Evolutionary conservation across 148 eudicot genomes (phyloP).

Genomic region (Silene uniflora): DNA sequence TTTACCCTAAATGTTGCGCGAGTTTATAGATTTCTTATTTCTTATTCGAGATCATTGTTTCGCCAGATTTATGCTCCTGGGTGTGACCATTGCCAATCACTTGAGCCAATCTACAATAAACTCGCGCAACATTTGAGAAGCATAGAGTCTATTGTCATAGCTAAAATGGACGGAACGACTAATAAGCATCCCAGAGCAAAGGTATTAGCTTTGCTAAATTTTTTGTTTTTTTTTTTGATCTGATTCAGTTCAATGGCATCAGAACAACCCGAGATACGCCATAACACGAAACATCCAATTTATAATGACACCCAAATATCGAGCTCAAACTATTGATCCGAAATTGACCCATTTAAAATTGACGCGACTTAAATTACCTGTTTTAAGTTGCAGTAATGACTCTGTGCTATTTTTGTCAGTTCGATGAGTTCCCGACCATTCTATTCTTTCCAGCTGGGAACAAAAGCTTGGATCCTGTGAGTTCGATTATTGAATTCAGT

Average conservation of each 20-base stretch:
- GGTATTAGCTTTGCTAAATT: constrained; percentile 35
- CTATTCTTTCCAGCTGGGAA: constrained; percentile 90
- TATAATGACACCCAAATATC: too few species aligned
- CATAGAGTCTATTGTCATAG: constrained; percentile 69
- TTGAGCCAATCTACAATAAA: constrained; percentile 84
- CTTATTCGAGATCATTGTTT: background rate
- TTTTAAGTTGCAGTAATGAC: background rate
- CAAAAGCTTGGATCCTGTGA: constrained; percentile 75
- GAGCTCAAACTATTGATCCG: too few species aligned
- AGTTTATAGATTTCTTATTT: too few species aligned
- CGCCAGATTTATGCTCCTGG: constrained; percentile 87
- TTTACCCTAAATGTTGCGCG: too few species aligned
- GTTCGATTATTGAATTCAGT: constrained; percentile 18
- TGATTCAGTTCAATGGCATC: too few species aligned
- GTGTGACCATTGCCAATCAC: constrained; percentile 94
- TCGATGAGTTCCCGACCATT: constrained; percentile 89
- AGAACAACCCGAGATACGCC: too few species aligned
- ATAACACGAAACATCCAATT: too few species aligned
- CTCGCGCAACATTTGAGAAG: constrained; percentile 77
- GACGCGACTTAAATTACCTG: too few species aligned
- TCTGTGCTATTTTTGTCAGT: constrained; percentile 33
- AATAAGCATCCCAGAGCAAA: constrained; percentile 87
- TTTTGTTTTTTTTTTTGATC: too few species aligned
- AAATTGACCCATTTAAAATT: too few species aligned
- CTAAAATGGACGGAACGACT: constrained; percentile 98